A percentile compares a stretch with the other conserved stretches of the same genome.
Evolutionary conservation across 1,284 basidiomycete species (phyloP).

Genomic region (Macrocystidia cucumis): DNA sequence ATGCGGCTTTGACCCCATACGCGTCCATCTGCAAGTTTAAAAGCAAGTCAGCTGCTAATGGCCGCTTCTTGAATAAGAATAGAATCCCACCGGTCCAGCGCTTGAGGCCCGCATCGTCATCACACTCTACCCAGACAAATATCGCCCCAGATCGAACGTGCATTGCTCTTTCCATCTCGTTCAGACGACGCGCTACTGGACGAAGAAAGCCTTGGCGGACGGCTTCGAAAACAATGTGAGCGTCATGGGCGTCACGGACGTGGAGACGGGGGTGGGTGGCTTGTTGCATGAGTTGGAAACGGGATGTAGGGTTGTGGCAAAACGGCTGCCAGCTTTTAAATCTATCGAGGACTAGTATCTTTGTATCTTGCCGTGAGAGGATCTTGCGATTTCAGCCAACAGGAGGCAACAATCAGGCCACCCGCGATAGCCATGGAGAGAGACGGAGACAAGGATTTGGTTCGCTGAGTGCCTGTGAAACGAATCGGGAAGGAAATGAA

Average conservation of each 20-base stretch:
- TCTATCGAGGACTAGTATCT: constrained; percentile 11
- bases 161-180: constrained; percentile 47
- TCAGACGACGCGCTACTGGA: constrained; percentile 43
- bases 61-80: neutral
- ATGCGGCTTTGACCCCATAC: constrained; percentile 61
- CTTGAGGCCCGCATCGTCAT: constrained; percentile 53
- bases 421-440: constrained; percentile 16
- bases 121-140: constrained; percentile 62
- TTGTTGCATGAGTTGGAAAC: constrained; percentile 35
- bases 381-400: too few relatives aligned
- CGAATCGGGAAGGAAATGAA: constrained; percentile 14
- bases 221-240: constrained; percentile 52
- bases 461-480: constrained; percentile 18
- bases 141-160: constrained; percentile 53
- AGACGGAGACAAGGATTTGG: constrained; percentile 23
- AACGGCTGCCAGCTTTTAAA: constrained; percentile 13
- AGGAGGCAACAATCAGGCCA: too few relatives aligned
- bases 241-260: constrained; percentile 55
- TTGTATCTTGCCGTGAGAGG: constrained; percentile 19
- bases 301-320: constrained; percentile 12
- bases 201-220: constrained; percentile 45
- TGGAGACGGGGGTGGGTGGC: constrained; percentile 55
- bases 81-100: constrained; percentile 37
- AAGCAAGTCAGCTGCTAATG: neutral
- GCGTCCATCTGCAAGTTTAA: constrained; percentile 40